These are phyloP conservation scores for Lactarius hatsudake DNA, from an alignment of 768 basidiomycete species.

Conservation along the genomic window DNA sequence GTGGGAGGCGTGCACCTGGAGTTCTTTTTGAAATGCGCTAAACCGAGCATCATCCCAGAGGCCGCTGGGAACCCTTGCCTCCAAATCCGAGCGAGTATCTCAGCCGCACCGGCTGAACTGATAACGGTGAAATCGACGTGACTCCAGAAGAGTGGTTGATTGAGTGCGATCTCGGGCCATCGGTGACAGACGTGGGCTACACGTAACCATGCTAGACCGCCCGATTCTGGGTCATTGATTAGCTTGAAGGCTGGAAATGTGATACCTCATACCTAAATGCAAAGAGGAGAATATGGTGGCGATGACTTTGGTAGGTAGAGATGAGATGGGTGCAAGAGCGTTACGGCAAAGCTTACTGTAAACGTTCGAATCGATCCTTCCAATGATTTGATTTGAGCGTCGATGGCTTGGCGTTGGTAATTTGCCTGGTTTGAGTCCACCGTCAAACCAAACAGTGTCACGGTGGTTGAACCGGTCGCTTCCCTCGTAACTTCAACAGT, in stretches of 20 bases:
- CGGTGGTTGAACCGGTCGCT: too few species aligned
- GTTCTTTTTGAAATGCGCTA: neutral
- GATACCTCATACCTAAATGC: neutral
- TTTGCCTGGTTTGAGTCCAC: too few species aligned
- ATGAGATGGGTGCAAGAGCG: neutral
- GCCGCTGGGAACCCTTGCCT: accelerated
- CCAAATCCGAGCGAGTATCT: neutral
- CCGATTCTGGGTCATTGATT: neutral
- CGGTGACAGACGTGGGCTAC: neutral
- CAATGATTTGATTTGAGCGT: too few species aligned
- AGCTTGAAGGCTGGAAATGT: neutral
- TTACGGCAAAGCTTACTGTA: neutral
- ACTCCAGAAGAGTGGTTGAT: neutral
- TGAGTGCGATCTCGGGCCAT: neutral
- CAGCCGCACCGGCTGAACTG: neutral
- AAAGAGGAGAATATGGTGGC: neutral
- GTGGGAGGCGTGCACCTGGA: neutral
- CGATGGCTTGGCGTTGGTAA: neutral
- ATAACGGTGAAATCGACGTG: neutral
- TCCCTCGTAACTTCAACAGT: too few species aligned
- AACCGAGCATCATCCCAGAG: neutral
- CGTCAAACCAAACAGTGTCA: too few species aligned
- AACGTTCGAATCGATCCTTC: neutral
- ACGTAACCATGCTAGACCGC: neutral
- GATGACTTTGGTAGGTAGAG: neutral